Evolutionary conservation across 257 asterid species (phyloP).

Genomic region (Solanum appendiculatum): DNA sequence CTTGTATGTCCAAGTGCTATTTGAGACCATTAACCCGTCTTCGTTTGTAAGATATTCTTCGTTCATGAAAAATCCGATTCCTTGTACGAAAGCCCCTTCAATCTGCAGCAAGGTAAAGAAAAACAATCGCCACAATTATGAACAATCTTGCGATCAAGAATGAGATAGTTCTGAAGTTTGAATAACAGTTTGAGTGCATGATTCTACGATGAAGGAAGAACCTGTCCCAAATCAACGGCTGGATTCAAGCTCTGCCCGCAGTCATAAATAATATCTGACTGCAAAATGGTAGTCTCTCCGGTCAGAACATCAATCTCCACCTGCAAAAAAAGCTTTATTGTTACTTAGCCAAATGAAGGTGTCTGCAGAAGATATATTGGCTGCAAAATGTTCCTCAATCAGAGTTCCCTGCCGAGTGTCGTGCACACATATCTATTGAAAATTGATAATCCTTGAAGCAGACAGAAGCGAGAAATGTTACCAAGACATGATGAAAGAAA

Average conservation of each 20-base stretch:
- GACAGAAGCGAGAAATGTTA: not conserved
- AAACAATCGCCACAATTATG: not conserved
- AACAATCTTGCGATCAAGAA: not conserved
- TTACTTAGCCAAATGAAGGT: not conserved
- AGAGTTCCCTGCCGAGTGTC: not conserved
- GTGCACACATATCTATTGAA: not conserved
- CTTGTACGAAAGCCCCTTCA: conserved; percentile 85
- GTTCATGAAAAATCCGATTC: conserved; percentile 79
- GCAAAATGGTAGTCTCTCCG: conserved; percentile 44
- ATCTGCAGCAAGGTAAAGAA: conserved; percentile 28
- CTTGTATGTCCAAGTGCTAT: conserved; percentile 71
- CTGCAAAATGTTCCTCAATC: not conserved
- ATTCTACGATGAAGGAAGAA: not conserved
- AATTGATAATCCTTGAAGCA: not conserved
- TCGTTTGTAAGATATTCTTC: conserved; percentile 55
- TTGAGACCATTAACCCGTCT: conserved; percentile 41
- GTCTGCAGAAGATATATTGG: not conserved
- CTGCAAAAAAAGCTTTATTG: conserved; percentile 16
- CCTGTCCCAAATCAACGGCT: conserved; percentile 81
- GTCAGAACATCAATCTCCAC: conserved; percentile 57
- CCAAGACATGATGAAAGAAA: not conserved
- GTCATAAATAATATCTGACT: conserved; percentile 56
- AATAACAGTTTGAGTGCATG: not conserved
- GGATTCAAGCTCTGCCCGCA: conserved; percentile 84
- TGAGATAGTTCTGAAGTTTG: not conserved